Evolutionary conservation across 805 yeast genomes (phyloP), one percentile per base, ranked within the genome.

Genomic region (Candida easanensis): DNA sequence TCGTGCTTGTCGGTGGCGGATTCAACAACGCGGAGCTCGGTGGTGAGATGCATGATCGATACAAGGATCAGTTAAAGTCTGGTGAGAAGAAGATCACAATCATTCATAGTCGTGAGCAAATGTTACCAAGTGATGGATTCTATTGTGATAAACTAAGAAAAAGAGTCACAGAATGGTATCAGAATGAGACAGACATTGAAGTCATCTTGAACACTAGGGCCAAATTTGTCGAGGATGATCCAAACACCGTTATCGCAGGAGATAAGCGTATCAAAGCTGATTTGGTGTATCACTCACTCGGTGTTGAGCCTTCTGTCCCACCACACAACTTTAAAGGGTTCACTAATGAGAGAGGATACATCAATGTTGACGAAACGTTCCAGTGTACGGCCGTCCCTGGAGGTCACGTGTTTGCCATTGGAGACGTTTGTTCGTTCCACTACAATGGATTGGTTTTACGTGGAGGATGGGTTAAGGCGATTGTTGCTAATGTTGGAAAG

Each of bases 401-500:
- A 32, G 57, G 58, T n/a, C 50, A 53, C 26, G 49, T 64, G 4
- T 65, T 64, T 43, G 63, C 68, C 2, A 52, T 64, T 39, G 70
- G 69, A 13, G 69, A 66, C 48, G 58, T 58, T n/a, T 42, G 49
- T 13, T 51, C 54, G 42, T 53, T 49, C 42, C 43, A 44, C 3
- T 48, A 46, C 34, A 63, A 61, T 32, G 56, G 64, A 10, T 17
- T 63, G 0, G 5, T 34, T 3, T 42, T 35, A 10, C 36, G 39
- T 23, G 41, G 42, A 2, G 39, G 44, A 13, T 51, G 58, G 57
- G 15, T 49, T 7, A 17, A 27, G 3, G 49, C 50, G 2, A 3
- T 60, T 4, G 34, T 42, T 2, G 17, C 48, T n/a, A 63, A 63
- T 36, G 39, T 61, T 16, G 17, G 23, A 8, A 5, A 16, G 11